Conservation (phyloP, 352 stramenopile genomes). For the Thalassiosira oceanica region DNA sequence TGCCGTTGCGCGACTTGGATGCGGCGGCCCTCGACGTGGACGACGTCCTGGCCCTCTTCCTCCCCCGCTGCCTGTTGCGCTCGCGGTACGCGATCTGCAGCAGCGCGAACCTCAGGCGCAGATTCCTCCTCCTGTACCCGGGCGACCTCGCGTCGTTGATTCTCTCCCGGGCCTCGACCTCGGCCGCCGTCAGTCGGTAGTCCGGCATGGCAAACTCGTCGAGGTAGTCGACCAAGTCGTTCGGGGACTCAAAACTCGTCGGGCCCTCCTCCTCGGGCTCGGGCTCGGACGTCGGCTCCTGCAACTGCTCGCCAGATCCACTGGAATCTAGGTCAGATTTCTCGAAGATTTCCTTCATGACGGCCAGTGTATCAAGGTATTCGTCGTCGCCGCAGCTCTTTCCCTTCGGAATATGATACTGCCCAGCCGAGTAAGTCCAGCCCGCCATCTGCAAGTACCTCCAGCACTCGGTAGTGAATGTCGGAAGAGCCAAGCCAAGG, state of each 20-base stretch:
- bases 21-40: background rate
- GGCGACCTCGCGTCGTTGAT: constrained; percentile 8
- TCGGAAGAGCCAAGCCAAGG: no score
- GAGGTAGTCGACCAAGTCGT: constrained; percentile 47
- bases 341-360: no score
- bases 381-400: background rate
- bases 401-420: constrained; percentile 33
- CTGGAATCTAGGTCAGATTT: no score
- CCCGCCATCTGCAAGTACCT: constrained; percentile 42
- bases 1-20: background rate
- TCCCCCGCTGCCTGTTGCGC: background rate
- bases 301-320: no score
- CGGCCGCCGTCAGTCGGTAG: constrained; percentile 13
- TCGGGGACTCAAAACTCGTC: constrained; percentile 23
- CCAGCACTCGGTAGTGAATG: no score
- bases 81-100: constrained; percentile 32
- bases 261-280: constrained; percentile 35
- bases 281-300: no score
- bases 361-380: no score
- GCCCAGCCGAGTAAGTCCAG: constrained; percentile 27
- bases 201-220: constrained; percentile 42
- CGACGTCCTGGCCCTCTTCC: background rate
- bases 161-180: constrained; percentile 12
- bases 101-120: constrained; percentile 29
- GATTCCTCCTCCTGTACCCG: constrained; percentile 25